These are phyloP conservation scores for Acacia confusa DNA, from an alignment of 306 rosid genomes.

Conservation along the genomic window DNA sequence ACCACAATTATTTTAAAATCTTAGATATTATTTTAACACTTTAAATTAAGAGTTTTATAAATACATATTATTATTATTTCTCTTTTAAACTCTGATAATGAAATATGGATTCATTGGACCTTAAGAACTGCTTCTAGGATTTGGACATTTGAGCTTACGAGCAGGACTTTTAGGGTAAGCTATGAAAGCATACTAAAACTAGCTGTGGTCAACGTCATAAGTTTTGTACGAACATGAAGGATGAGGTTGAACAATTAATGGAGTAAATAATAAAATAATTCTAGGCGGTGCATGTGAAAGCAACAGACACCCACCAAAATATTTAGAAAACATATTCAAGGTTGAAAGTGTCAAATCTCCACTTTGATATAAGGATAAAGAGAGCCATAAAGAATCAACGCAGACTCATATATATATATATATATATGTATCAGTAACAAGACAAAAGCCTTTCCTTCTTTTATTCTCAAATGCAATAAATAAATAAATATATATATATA, in stretches of 20 bases:
- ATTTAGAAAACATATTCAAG: slow-evolving; percentile 27
- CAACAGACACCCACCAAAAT: slow-evolving; percentile 37
- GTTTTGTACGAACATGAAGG: slow-evolving; percentile 32
- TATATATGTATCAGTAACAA: too few relatives aligned
- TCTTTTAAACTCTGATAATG: not conserved
- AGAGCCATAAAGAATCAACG: too few relatives aligned
- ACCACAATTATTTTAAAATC: too few relatives aligned
- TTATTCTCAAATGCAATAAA: too few relatives aligned
- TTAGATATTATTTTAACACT: too few relatives aligned
- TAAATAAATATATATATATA: too few relatives aligned
- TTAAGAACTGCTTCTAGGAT: slow-evolving; percentile 34
- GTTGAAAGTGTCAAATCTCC: slow-evolving; percentile 44
- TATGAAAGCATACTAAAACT: slow-evolving; percentile 30
- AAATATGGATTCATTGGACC: slow-evolving; percentile 22
- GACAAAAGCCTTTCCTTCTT: too few relatives aligned
- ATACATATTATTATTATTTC: too few relatives aligned
- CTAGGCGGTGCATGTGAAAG: slow-evolving; percentile 35
- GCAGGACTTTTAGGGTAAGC: slow-evolving; percentile 16
- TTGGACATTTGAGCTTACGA: slow-evolving; percentile 13
- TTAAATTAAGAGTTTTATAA: too few relatives aligned
- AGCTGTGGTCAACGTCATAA: slow-evolving; percentile 13
- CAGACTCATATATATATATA: too few relatives aligned
- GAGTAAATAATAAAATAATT: slow-evolving; percentile 31
- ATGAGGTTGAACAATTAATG: slow-evolving; percentile 32
- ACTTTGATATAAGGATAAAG: slow-evolving; percentile 30